Base-by-base conservation (phyloP, 148 eudicot genomes). In the Mesembryanthemum crystallinum region DNA sequence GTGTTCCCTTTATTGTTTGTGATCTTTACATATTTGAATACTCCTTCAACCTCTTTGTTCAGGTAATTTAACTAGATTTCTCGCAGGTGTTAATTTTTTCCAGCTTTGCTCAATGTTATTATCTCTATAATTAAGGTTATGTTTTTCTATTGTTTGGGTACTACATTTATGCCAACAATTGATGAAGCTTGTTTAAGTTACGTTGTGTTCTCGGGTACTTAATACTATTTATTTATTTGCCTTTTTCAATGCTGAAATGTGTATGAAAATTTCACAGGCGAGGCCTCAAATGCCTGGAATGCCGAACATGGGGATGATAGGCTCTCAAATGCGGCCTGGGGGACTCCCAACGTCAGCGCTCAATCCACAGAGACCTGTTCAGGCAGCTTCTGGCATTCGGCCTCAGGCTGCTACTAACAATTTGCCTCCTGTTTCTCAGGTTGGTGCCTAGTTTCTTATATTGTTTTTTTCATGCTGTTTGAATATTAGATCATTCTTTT, bases 291-390 rank as follows among this genome's bases (percentile, higher is more conserved):
- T 83, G 29, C 89, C 81, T 70, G 88, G 83, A 67, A 77, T 84
- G 68, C 85, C 82, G 49, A 84, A 79, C 61, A 73, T 81, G 73
- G 90, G 91, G 32, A 81, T 81, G 75, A 84, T 83, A 66, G 90
- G 87, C n/a, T 74, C 91, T 18, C 80, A 82, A 73, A 73, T 86
- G 71, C 86, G 91, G 55, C 81, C 92, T 3, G 80, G 82, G 77
- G 89, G 85, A 57, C 70, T 92, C 59, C 61, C 89, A 69, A 57
- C 78, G 39, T 76, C 78, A 27, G 75, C 81, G 15, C 84, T 80
- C 39, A 86, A 81, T 79, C 98, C 84, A 52, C 87, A 89, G 78
- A 89, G 98, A 76, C 90, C 94, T 20, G 68, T 78, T 39, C 90
- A 84, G 74, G 72, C 86, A 37, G 82, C 93, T 55, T 82, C 76